Conservation (phyloP, 768 basidiomycete species). For the Cytidiella melzeri region DNA sequence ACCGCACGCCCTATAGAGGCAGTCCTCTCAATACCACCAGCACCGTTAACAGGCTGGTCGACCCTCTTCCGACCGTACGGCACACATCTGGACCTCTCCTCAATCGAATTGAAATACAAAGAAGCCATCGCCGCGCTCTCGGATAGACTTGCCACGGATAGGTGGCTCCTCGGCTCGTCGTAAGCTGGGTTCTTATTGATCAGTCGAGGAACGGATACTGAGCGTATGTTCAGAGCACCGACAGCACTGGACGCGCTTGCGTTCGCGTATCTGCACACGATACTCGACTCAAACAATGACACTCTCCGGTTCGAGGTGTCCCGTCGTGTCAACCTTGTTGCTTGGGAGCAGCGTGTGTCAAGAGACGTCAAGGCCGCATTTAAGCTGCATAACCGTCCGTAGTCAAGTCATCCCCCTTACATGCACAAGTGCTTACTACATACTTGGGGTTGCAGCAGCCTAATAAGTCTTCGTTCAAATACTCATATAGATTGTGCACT, state of each 20-base stretch:
- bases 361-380: constrained; percentile 52
- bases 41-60: constrained; percentile 63
- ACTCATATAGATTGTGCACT: too few species aligned
- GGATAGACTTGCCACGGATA: constrained; percentile 67
- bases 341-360: constrained; percentile 72
- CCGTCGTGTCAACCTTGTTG: constrained; percentile 68
- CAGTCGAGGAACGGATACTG: constrained; percentile 1
- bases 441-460: too few species aligned
- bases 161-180: constrained; percentile 78
- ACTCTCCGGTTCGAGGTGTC: constrained; percentile 58
- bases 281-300: constrained; percentile 39
- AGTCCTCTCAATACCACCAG: constrained; percentile 52
- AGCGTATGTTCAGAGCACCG: constrained; percentile 42
- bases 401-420: too few species aligned
- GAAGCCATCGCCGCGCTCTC: constrained; percentile 72
- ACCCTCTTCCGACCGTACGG: constrained; percentile 60
- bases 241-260: constrained; percentile 77
- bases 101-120: constrained; percentile 52
- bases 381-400: neutral
- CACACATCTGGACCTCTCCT: constrained; percentile 42
- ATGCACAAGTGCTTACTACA: too few species aligned
- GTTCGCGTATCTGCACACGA: constrained; percentile 74
- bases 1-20: constrained; percentile 37
- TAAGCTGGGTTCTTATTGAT: constrained; percentile 33
- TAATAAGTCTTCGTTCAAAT: too few species aligned